phyloP scores from a whole-genome alignment of 2,329 filamentous ascomycete genomes.

The Talaromyces sp. region DNA sequence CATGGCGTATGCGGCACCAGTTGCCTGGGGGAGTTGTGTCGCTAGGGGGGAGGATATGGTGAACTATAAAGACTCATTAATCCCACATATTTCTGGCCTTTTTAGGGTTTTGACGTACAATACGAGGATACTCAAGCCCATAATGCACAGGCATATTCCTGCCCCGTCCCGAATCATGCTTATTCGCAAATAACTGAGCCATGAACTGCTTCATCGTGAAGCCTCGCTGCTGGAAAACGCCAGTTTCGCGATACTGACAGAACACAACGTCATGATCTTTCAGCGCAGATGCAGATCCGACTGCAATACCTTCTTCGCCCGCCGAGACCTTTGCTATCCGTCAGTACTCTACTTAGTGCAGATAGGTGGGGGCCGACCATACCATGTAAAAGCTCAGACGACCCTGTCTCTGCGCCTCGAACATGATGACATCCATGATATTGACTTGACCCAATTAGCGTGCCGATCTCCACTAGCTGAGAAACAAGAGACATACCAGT shows the following conservation, averaged over 20 bases:
- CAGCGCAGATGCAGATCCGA: conserved; percentile 81
- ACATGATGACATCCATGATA: conserved; percentile 97
- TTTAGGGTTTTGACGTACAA: conserved; percentile 42
- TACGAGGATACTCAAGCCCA: conserved; percentile 76
- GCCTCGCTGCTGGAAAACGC: conserved; percentile 84
- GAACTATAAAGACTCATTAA: conserved; percentile 34
- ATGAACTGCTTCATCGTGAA: conserved; percentile 88
- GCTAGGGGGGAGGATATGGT: conserved; percentile 82
- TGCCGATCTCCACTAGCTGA: not conserved
- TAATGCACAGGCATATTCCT: conserved; percentile 99
- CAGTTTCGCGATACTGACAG: conserved; percentile 90
- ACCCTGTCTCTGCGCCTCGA: conserved; percentile 94
- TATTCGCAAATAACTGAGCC: conserved; percentile 89
- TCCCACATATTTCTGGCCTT: no score
- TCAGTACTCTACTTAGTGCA: not conserved
- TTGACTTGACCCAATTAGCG: conserved; percentile 47
- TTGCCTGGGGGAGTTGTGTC: conserved; percentile 84
- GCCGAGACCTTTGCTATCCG: conserved; percentile 58
- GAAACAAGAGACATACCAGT: conserved; percentile 37
- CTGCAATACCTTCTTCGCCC: conserved; percentile 89
- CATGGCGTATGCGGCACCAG: conserved; percentile 80
- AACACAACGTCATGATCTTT: conserved; percentile 85
- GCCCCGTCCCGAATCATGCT: conserved; percentile 72
- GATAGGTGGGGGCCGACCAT: conserved; percentile 11
- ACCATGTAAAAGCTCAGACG: conserved; percentile 96